Evolutionary conservation across 345 rosid species (phyloP).

Genomic region (Camelina laxa): DNA sequence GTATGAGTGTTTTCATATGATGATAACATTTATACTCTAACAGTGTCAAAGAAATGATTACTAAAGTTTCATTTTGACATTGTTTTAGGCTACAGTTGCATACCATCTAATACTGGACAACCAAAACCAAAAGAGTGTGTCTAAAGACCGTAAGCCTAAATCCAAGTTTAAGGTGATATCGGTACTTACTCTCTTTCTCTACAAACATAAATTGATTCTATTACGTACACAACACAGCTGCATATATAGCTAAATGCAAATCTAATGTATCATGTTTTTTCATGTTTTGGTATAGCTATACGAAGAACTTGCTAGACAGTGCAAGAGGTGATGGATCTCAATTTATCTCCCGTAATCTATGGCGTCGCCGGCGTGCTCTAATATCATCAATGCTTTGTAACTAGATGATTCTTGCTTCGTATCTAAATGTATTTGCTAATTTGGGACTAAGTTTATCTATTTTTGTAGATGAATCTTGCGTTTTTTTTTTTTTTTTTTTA

Average conservation of each 20-base stretch:
- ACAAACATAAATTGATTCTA: too few relatives aligned
- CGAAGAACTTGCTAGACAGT: too few relatives aligned
- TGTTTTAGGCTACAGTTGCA: constrained; percentile 81
- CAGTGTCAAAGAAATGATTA: neutral
- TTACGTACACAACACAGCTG: too few relatives aligned
- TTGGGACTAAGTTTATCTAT: neutral
- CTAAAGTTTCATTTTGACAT: constrained; percentile 22
- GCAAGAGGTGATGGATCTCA: too few relatives aligned
- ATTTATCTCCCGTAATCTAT: too few relatives aligned
- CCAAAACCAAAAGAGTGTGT: constrained; percentile 46
- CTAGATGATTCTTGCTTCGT: too few relatives aligned
- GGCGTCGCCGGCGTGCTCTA: too few relatives aligned
- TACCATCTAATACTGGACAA: constrained; percentile 78
- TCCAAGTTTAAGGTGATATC: constrained; percentile 57
- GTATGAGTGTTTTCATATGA: constrained; percentile 43
- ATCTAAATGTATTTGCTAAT: neutral
- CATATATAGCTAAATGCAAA: too few relatives aligned
- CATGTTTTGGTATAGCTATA: too few relatives aligned
- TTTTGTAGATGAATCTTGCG: neutral
- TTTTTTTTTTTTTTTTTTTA: too few relatives aligned
- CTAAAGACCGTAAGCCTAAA: constrained; percentile 55
- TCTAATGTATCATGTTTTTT: too few relatives aligned
- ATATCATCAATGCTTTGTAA: constrained; percentile 35
- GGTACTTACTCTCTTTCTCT: constrained; percentile 47
- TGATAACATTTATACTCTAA: neutral